Evolutionary conservation across 2,329 filamentous ascomycete genomes (phyloP).

Genomic region (Xylaria digitata): DNA sequence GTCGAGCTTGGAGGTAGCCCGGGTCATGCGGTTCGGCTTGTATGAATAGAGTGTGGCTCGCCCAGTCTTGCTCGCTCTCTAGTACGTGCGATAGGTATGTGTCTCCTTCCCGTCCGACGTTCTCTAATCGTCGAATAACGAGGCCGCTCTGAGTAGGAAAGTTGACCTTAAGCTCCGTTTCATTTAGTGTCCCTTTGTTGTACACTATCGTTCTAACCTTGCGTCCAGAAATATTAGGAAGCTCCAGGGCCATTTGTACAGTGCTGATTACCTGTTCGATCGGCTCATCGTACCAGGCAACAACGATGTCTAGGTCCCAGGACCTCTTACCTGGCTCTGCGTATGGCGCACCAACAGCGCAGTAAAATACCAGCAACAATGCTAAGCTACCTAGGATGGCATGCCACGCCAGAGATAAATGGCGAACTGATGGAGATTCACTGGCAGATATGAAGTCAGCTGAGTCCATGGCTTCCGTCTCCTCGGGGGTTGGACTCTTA

Average conservation of each 20-base stretch:
- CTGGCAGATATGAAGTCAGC: constrained; percentile 1
- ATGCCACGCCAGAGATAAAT: constrained; percentile 33
- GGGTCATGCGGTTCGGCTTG: constrained; percentile 40
- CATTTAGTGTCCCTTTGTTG: constrained; percentile 37
- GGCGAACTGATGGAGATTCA: constrained; percentile 23
- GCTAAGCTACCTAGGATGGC: constrained; percentile 26
- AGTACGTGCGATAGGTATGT: constrained; percentile 39
- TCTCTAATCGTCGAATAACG: constrained; percentile 34
- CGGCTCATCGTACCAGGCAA: constrained; percentile 41
- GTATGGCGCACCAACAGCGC: constrained; percentile 23
- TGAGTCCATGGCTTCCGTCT: constrained; percentile 32
- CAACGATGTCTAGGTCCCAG: constrained; percentile 40
- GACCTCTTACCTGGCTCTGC: constrained; percentile 25
- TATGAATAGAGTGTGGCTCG: constrained; percentile 40
- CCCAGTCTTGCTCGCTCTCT: constrained; percentile 35
- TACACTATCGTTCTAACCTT: constrained; percentile 40
- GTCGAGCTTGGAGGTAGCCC: constrained; percentile 37
- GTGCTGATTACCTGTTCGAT: constrained; percentile 38
- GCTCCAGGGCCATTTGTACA: constrained; percentile 31
- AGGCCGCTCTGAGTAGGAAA: constrained; percentile 36
- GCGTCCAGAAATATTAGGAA: constrained; percentile 34
- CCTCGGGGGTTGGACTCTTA: constrained; percentile 31
- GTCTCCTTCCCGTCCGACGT: constrained; percentile 40
- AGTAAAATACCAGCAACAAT: constrained; percentile 29
- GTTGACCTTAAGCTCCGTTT: constrained; percentile 33